These are phyloP conservation scores for Proliferodiscus dingleyae DNA, from an alignment of 2,329 filamentous ascomycete species.

Conservation along the genomic window DNA sequence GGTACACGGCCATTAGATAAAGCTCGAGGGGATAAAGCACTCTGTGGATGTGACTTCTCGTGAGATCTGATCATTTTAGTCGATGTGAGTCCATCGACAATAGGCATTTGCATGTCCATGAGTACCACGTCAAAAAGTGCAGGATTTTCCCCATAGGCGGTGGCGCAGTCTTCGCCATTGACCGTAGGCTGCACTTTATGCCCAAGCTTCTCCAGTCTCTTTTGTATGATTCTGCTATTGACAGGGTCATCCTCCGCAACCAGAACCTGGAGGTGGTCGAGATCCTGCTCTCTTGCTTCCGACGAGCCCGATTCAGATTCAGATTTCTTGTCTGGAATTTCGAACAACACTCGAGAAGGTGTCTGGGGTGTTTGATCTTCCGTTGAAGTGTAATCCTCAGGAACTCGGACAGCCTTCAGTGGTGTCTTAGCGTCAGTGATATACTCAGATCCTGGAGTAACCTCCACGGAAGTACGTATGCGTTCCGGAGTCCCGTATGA, in stretches of 20 bases:
- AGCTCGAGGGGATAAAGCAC: conserved; percentile 54
- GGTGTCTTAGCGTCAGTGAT: conserved; percentile 38
- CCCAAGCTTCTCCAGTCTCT: conserved; percentile 71
- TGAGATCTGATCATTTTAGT: conserved; percentile 77
- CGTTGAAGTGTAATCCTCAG: conserved; percentile 35
- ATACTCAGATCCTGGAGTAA: conserved; percentile 35
- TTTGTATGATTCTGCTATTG: conserved; percentile 76
- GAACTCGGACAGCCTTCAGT: conserved; percentile 41
- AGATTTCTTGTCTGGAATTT: conserved; percentile 13
- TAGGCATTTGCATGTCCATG: conserved; percentile 97
- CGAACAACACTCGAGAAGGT: conserved; percentile 17
- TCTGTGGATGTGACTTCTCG: conserved; percentile 51
- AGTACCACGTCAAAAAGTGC: conserved; percentile 69
- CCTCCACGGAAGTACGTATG: conserved; percentile 22
- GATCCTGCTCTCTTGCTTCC: conserved; percentile 6
- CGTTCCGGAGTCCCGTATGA: conserved; percentile 21
- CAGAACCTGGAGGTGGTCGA: conserved; percentile 48
- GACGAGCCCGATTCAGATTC: not conserved
- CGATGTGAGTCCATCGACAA: conserved; percentile 77
- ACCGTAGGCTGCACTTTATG: conserved; percentile 68
- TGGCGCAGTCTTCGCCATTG: conserved; percentile 81
- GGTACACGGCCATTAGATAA: conserved; percentile 62
- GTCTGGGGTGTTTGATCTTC: conserved; percentile 1
- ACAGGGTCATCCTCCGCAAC: conserved; percentile 87
- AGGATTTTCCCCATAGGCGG: conserved; percentile 60